These are phyloP conservation scores for Solanum chiquidenum DNA, from an alignment of 257 asterid species.

Conservation along the genomic window DNA sequence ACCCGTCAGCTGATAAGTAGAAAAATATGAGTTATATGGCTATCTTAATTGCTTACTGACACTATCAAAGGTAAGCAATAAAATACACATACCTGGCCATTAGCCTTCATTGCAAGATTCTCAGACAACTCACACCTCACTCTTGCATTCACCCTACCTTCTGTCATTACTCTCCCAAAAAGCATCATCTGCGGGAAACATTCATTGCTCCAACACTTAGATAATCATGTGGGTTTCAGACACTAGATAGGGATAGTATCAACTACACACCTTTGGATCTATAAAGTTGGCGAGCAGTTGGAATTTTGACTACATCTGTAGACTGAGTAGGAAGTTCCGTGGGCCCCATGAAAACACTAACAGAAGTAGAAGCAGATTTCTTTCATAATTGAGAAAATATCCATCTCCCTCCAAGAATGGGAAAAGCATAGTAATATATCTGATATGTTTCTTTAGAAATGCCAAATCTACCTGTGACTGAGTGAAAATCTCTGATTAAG, in stretches of 20 bases:
- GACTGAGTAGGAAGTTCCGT: conserved; percentile 91
- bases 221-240: neutral
- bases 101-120: conserved; percentile 71
- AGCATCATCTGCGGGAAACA: conserved; percentile 63
- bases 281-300: conserved; percentile 79
- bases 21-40: neutral
- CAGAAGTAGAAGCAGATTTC: neutral
- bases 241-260: neutral
- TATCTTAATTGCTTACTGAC: neutral
- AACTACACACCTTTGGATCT: conserved; percentile 61
- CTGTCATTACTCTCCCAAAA: conserved; percentile 78
- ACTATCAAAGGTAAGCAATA: neutral
- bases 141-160: conserved; percentile 90
- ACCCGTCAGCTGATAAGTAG: conserved; percentile 51
- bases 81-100: conserved; percentile 53
- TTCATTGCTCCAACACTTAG: neutral
- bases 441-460: neutral
- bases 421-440: neutral
- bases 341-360: conserved; percentile 91
- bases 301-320: conserved; percentile 69
- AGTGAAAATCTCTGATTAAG: conserved; percentile 80
- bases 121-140: conserved; percentile 79
- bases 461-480: conserved; percentile 69
- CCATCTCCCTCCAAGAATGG: neutral
- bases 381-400: neutral